Evolutionary conservation across 805 yeast species (phyloP).

Genomic region (Pichia paraexigua): DNA sequence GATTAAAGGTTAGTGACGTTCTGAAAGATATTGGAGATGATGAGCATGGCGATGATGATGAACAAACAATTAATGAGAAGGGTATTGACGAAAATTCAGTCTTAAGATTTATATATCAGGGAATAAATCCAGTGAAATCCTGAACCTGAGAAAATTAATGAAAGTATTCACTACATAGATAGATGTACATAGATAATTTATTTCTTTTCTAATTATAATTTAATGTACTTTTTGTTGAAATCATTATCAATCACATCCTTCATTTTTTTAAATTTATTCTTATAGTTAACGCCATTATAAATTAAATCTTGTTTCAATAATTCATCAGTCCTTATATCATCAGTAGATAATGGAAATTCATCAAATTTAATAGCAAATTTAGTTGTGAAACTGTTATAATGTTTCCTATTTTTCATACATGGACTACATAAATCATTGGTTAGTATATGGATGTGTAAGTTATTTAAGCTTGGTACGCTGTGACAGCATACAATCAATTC

Average conservation of each 20-base stretch:
- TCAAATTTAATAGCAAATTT: constrained; percentile 53
- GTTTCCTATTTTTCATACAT: constrained; percentile 50
- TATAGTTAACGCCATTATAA: constrained; percentile 34
- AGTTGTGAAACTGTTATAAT: constrained; percentile 66
- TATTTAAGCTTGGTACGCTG: constrained; percentile 58
- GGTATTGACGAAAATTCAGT: constrained; percentile 29
- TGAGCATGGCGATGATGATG: neutral
- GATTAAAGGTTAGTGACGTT: constrained; percentile 16
- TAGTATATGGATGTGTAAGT: constrained; percentile 67
- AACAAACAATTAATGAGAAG: neutral
- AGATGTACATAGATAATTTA: neutral
- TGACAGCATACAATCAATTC: constrained; percentile 56
- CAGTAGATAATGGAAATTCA: constrained; percentile 36
- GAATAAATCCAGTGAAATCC: constrained; percentile 22
- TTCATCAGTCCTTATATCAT: constrained; percentile 36
- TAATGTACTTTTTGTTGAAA: constrained; percentile 14
- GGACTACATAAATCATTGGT: constrained; percentile 54
- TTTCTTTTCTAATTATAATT: neutral
- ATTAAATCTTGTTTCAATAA: constrained; percentile 27
- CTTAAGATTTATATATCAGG: constrained; percentile 39
- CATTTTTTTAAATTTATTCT: constrained; percentile 34
- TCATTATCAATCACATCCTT: constrained; percentile 36
- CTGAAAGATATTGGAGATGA: constrained; percentile 2
- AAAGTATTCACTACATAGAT: neutral
- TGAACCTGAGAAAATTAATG: neutral